These are phyloP conservation scores for Parmelia sp. DNA, from an alignment of 495 filamentous ascomycete genomes.

Conservation along the genomic window DNA sequence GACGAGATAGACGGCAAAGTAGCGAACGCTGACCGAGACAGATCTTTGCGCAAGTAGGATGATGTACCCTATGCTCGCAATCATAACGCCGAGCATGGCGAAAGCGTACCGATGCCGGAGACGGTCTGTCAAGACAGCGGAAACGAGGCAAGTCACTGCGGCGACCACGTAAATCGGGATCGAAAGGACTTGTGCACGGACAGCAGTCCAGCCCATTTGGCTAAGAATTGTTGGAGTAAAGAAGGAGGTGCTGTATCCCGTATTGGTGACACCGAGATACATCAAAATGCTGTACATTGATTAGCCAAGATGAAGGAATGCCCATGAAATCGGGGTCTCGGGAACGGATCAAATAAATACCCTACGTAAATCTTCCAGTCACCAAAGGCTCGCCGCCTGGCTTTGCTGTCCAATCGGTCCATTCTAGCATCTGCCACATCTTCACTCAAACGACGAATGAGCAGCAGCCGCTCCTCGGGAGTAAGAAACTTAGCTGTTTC, in stretches of 20 bases:
- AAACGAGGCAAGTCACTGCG: slow-evolving; percentile 39
- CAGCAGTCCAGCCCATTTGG: slow-evolving; percentile 49
- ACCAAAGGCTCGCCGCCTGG: slow-evolving; percentile 40
- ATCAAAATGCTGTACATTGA: slow-evolving; percentile 34
- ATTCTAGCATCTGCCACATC: slow-evolving; percentile 43
- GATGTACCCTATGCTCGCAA: slow-evolving; percentile 45
- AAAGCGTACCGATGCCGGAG: slow-evolving; percentile 47
- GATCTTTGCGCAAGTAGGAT: slow-evolving; percentile 44
- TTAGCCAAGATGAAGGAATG: not conserved
- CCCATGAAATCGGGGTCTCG: not conserved
- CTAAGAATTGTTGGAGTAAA: slow-evolving; percentile 53
- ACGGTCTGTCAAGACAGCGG: slow-evolving; percentile 44
- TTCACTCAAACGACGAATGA: slow-evolving; percentile 38
- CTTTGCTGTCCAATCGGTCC: slow-evolving; percentile 43
- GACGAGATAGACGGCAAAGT: slow-evolving; percentile 51
- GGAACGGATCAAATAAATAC: slow-evolving; percentile 17
- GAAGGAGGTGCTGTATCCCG: slow-evolving; percentile 46
- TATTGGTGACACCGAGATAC: slow-evolving; percentile 47
- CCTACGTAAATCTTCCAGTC: slow-evolving; percentile 55
- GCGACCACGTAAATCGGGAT: slow-evolving; percentile 53
- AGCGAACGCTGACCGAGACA: slow-evolving; percentile 39
- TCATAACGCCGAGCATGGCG: slow-evolving; percentile 39
- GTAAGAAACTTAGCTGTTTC: slow-evolving; percentile 45
- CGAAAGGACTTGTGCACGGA: slow-evolving; percentile 47
- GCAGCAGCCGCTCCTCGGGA: slow-evolving; percentile 38